Base-by-base conservation (phyloP, 2,329 filamentous ascomycete species). In the Rhinocladiella mackenziei region DNA sequence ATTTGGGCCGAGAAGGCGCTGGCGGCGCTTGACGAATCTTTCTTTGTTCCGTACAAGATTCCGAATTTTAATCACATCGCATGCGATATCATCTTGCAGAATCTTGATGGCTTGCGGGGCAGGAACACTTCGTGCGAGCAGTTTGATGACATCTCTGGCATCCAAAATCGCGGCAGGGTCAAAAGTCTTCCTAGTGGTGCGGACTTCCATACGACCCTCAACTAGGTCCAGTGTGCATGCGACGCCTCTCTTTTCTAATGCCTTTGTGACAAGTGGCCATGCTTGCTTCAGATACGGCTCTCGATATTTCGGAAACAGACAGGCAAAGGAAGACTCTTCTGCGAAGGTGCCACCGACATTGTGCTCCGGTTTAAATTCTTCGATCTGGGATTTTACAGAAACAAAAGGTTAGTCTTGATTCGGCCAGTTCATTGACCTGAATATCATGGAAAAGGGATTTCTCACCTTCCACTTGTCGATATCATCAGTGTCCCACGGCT, bases 401-500 rank as follows among this genome's bases (percentile, higher is more conserved):
- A 26, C 19, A 5, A 2, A 30, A n/a, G 32, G n/a, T 35, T 35
- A 35, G 32, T 14, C 17, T 17, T 11, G 18, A n/a, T 9, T 11
- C 17, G 9, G 5, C 18, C 13, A 7, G 32, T 8, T 35, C 10
- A 41, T 26, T 11, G 25, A 11, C 13, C 3, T 35, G 8, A 17
- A 40, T 26, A 33, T 7, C 19, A 23, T 10, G 31, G n/a, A 14
- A 11, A n/a, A 17, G 20, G n/a, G n/a, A 10, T 25, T 18, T 30
- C 58, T 18, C 37, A 83, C 81, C 74, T 89, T 91, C 89, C 89
- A 97, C 66, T 96, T 94, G 70, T 97, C 91, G 54, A 97, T 87
- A 61, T 96, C 92, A 52, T 94, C 89, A 44, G 89, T 94, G 61
- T 96, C 89, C 89, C 89, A 94, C 43, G 88, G 86, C 67, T 95